Evolutionary conservation across 1,284 basidiomycete species (phyloP), one percentile per base, ranked within the genome.

Genomic region (Malassezia dermatis): DNA sequence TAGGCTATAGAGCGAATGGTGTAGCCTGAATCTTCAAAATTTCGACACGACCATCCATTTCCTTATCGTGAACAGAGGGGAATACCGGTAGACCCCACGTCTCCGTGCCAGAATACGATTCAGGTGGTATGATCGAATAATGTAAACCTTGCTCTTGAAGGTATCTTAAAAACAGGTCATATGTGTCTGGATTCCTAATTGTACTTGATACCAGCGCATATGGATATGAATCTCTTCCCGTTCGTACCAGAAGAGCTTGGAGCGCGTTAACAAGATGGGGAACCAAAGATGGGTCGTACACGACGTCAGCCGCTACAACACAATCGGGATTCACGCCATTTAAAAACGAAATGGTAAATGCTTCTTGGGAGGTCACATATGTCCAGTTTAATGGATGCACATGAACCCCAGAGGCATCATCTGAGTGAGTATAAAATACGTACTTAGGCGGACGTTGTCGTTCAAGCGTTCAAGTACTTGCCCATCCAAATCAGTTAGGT

Each of bases 231-330:
- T 12, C 11, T 8, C 13, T 17, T 4, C 24, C 44, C 0, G 17
- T 3, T 19, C 30, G 32, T 15, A 13, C 8, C 23, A 57, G 31
- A 2, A 49, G 39, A 7, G 27, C 39, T 2, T 34, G 35, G 1
- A 62, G 13, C 0, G 58, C 50, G 19, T 24, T 8, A 0, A 32
- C 47, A 3, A 62, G 47, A 5, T 49, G 46, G 0, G 23, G 40
- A 19, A 56, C 43, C 37, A 62, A 35, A 1, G 10, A 24, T 15
- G 61, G 61, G 34, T 62, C 61, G 32, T 51, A 62, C 21, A 60
- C 61, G n/a, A 60, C 53, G 40, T 62, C 61, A 4, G 61, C 59
- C 10, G 61, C 61, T 15, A 62, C 13, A 12, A 60, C 35, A 24
- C 50, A 26, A 5, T 51, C 49, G 1, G 61, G 43, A 28, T 50